phyloP scores from a whole-genome alignment of 805 yeast species.

The Maudiozyma serrabonitensis region DNA sequence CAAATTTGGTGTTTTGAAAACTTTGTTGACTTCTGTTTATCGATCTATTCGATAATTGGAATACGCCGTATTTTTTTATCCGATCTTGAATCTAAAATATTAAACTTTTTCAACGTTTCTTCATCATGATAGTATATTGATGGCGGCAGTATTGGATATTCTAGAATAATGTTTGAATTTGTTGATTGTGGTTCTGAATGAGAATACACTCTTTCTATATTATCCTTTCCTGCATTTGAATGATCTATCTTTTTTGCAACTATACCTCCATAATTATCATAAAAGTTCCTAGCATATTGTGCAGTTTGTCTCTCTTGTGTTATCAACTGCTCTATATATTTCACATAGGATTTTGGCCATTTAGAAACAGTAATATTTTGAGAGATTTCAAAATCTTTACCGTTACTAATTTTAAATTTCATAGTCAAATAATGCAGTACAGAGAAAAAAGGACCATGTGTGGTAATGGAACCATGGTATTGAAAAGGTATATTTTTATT shows the following conservation, averaged over 20 bases:
- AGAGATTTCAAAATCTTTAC: slow-evolving; percentile 40
- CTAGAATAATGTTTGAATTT: slow-evolving; percentile 14
- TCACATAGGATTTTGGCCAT: slow-evolving; percentile 39
- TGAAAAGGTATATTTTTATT: slow-evolving; percentile 27
- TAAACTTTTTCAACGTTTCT: slow-evolving; percentile 15
- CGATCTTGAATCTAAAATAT: slow-evolving; percentile 8
- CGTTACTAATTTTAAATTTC: slow-evolving; percentile 39
- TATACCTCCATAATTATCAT: slow-evolving; percentile 30
- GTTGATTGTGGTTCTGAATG: background rate
- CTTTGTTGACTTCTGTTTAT: too few relatives aligned
- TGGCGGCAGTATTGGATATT: slow-evolving; percentile 31
- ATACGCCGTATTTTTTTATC: slow-evolving; percentile 7
- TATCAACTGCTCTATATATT: slow-evolving; percentile 44
- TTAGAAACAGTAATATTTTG: slow-evolving; percentile 49
- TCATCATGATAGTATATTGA: slow-evolving; percentile 18
- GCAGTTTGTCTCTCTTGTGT: slow-evolving; percentile 43
- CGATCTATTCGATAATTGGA: slow-evolving; percentile 16
- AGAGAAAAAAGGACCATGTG: slow-evolving; percentile 36
- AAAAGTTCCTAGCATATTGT: slow-evolving; percentile 26
- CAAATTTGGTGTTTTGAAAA: too few relatives aligned
- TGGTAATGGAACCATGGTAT: slow-evolving; percentile 41
- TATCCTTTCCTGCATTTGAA: slow-evolving; percentile 3
- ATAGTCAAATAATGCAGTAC: slow-evolving; percentile 42
- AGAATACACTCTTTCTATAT: background rate
- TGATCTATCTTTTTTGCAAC: slow-evolving; percentile 15